phyloP scores from a whole-genome alignment of 2,329 filamentous ascomycete species.

The Leptographium galeiforme region DNA sequence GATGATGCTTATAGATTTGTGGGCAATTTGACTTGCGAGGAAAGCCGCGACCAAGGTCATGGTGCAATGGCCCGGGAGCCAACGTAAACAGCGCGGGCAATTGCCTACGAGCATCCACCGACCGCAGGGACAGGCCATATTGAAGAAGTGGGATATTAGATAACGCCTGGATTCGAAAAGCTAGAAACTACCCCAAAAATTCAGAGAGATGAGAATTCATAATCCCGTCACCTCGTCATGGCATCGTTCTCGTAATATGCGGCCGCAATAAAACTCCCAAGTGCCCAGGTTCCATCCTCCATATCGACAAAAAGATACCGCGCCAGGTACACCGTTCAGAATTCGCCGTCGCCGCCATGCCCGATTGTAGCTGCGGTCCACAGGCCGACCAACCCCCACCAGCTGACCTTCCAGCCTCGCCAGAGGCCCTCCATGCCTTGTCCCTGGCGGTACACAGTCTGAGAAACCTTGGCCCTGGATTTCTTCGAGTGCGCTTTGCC shows the following conservation, averaged over 20 bases:
- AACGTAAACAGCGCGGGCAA: too few species aligned
- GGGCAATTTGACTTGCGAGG: not conserved
- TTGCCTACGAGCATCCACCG: too few species aligned
- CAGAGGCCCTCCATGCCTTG: conserved; percentile 58
- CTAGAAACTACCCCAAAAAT: not conserved
- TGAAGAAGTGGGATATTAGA: not conserved
- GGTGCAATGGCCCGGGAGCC: too few species aligned
- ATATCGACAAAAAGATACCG: not conserved
- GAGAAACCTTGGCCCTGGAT: conserved; percentile 21
- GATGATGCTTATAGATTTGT: not conserved
- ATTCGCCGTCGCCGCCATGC: conserved; percentile 47
- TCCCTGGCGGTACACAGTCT: conserved; percentile 40
- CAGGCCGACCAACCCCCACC: conserved; percentile 62
- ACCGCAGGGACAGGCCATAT: too few species aligned
- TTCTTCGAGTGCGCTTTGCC: conserved; percentile 17
- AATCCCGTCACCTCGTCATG: not conserved
- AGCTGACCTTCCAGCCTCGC: conserved; percentile 64
- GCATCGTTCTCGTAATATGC: not conserved
- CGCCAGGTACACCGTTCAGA: conserved; percentile 20
- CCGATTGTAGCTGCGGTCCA: conserved; percentile 57
- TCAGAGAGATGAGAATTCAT: conserved; percentile 2
- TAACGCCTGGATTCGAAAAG: not conserved
- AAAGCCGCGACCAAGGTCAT: too few species aligned
- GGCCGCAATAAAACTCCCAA: not conserved
- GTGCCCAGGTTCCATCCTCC: not conserved